phyloP scores from a whole-genome alignment of 1,284 basidiomycete species.

The Jaminaea rosea region DNA sequence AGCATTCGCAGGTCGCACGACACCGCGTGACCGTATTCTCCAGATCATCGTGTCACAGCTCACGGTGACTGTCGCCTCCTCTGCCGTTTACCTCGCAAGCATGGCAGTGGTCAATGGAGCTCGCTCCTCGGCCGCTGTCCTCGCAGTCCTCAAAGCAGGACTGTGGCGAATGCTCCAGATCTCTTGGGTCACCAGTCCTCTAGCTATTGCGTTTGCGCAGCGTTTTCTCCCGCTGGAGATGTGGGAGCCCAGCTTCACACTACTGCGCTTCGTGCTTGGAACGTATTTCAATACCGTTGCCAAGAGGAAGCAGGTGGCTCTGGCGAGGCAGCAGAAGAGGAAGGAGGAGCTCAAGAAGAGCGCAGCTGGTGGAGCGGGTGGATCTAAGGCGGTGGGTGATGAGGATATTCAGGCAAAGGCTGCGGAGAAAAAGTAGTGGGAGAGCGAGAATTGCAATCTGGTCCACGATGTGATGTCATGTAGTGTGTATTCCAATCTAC shows the following conservation, averaged over 20 bases:
- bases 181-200: constrained; percentile 66
- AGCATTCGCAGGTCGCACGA: constrained; percentile 67
- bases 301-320: constrained; percentile 39
- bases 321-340: constrained; percentile 15
- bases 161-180: constrained; percentile 67
- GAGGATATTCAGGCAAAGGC: neutral
- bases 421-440: too few relatives aligned
- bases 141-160: constrained; percentile 63
- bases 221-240: constrained; percentile 64
- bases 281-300: constrained; percentile 39
- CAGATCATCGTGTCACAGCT: constrained; percentile 66
- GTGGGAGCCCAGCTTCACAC: constrained; percentile 36
- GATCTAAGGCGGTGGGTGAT: neutral
- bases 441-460: too few relatives aligned
- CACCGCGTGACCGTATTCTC: constrained; percentile 59
- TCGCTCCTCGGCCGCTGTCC: constrained; percentile 58
- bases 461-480: too few relatives aligned
- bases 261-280: constrained; percentile 25
- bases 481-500: too few relatives aligned
- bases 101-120: constrained; percentile 81
- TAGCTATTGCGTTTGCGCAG: constrained; percentile 64
- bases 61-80: constrained; percentile 63
- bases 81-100: constrained; percentile 58
- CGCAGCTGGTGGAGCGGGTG: constrained; percentile 8
- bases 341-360: constrained; percentile 25